Base-by-base conservation (phyloP, 2,329 filamentous ascomycete genomes). In the Phialophora chinensis region DNA sequence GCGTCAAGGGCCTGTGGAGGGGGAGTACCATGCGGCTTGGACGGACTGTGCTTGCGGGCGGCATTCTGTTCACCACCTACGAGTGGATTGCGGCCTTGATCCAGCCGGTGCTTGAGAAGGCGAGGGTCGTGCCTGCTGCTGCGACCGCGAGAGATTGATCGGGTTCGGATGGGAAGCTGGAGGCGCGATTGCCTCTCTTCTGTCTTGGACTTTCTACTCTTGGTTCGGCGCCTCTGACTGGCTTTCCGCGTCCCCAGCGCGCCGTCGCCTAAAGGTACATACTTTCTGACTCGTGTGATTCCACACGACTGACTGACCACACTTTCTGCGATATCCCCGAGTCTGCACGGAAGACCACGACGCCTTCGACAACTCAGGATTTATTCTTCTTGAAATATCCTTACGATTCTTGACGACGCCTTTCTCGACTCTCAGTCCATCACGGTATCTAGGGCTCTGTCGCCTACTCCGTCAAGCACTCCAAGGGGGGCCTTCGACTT, bases 11-110 rank as follows among this genome's bases (percentile, higher is more conserved):
- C 0, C 87, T 90, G 67, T 91, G 88, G 88, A 86, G 84, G 66
- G 88, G 88, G 0, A 90, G 87, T 38, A 86, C 86, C 0, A 90
- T 91, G 88, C 81, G 89, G 63, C 73, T 91, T 27, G 87, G 88
- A 0, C 76, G 88, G 67, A 83, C 88, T 3, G 81, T 90, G 0
- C 82, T 90, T 53, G 87, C 86, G 70, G 88, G 88, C n/a, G 88
- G 88, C 0, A 89, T 90, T 66, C 76, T 90, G 1, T 89, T 89
- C 69, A 87, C 86, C 1, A 83, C 85, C 2, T 88, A 88, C 72
- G 87, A 89, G 73, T 83, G 85, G 66, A 81, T 85, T 14, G 81
- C 83, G 0, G 79, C 80, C 29, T 65, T 87, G 20, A 77, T 86
- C 42, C 78, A 80, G 60, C 82, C 81, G 1, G 63, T 74, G 64